phyloP scores from a whole-genome alignment of 2,329 filamentous ascomycete genomes.

The Fusarium metavorans region DNA sequence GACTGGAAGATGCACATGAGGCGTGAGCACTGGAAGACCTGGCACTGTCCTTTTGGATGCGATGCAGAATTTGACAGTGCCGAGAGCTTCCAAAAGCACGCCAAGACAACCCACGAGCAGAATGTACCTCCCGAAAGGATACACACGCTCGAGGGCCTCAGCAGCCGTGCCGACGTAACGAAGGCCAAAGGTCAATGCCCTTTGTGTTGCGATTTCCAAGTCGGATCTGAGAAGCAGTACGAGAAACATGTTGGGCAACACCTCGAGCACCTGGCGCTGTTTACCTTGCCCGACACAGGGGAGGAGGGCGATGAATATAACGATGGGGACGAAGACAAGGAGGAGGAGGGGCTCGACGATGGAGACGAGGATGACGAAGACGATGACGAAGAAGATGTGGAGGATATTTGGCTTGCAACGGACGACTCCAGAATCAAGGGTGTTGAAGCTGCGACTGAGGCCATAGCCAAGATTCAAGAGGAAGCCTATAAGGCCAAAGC shows the following conservation, averaged over 20 bases:
- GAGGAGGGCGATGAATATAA: not conserved
- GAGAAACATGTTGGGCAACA: not conserved
- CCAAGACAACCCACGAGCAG: not conserved
- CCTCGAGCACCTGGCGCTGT: not conserved
- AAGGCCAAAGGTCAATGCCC: not conserved
- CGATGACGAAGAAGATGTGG: not conserved
- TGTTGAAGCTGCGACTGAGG: conserved; percentile 55
- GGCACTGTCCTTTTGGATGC: not conserved
- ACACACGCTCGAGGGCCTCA: not conserved
- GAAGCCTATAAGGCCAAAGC: conserved; percentile 54
- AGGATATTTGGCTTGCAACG: conserved; percentile 22
- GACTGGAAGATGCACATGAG: not conserved
- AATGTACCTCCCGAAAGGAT: not conserved
- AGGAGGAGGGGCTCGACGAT: not conserved
- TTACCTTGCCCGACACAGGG: not conserved
- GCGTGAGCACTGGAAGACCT: not conserved
- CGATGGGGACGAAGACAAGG: not conserved
- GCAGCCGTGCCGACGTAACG: not conserved
- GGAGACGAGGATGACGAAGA: not conserved
- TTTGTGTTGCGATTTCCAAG: not conserved
- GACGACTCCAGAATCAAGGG: conserved; percentile 39
- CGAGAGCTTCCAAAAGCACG: not conserved
- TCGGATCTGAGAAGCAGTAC: not conserved
- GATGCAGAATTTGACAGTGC: not conserved
- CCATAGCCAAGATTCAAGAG: conserved; percentile 55